Percentiles rank a stretch among this genome's conserved stretches.
These are phyloP conservation scores for Rhodotorula sp. DNA, from an alignment of 1,284 basidiomycete genomes.

Conservation along the genomic window DNA sequence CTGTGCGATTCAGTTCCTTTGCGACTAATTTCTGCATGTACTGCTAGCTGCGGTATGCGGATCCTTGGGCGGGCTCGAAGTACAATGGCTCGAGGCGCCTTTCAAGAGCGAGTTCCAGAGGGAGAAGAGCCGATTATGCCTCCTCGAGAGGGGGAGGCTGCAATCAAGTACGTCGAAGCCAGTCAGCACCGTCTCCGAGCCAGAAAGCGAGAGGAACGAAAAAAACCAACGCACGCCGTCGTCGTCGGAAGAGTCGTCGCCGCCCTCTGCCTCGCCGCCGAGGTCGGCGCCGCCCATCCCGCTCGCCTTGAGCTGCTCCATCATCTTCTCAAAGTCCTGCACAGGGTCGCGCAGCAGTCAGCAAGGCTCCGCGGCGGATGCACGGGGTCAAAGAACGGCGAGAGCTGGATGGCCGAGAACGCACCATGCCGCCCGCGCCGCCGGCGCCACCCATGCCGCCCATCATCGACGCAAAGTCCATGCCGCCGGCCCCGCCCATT, in stretches of 20 bases:
- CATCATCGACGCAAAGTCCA: conserved; percentile 45
- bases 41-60: too few species aligned
- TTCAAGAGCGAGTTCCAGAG: background rate
- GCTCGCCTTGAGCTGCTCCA: conserved; percentile 28
- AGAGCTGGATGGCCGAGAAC: background rate
- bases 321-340: conserved; percentile 18
- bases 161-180: background rate
- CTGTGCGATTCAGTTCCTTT: background rate
- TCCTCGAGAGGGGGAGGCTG: conserved; percentile 42
- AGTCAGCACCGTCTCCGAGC: too few species aligned
- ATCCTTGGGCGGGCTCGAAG: too few species aligned
- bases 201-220: background rate
- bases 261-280: conserved; percentile 12
- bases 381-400: background rate
- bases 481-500: conserved; percentile 53
- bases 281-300: conserved; percentile 27
- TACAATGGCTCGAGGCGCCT: too few species aligned
- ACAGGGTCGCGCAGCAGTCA: background rate
- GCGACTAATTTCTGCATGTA: background rate
- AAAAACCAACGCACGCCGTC: conserved; percentile 25
- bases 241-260: conserved; percentile 34
- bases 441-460: conserved; percentile 11
- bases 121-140: conserved; percentile 17
- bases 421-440: conserved; percentile 11
- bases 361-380: too few species aligned